Evolutionary conservation across 2,329 filamentous ascomycete species (phyloP), one percentile per base, ranked within the genome.

Genomic region (Calcarisporium arbuscula): DNA sequence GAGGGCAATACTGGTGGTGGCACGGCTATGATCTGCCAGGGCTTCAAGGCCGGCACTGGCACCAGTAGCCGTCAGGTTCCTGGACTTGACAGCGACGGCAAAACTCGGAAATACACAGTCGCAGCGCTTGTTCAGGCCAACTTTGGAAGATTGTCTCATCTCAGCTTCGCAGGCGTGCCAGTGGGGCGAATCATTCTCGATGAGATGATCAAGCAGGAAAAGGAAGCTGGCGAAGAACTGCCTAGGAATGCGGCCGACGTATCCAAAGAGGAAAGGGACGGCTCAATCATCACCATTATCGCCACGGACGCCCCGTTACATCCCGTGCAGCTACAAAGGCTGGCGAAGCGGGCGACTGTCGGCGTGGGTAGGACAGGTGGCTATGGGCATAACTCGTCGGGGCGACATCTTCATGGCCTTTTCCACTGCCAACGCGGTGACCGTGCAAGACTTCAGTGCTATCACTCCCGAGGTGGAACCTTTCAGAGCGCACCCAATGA

Each of bases 341-440:
- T 78, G 3, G 71, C 74, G 1, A 68, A 72, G 38, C 68, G 74
- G 23, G 73, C 73, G 3, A 74, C 74, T 0, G 66, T 77, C 2
- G 77, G 77, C 2, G 51, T 81, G 1, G 58, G 70, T 2, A 60
- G 67, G 35, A 73, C 76, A 1, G 76, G 76, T 6, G 72, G 74
- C 3, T 70, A 70, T 37, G 75, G 72, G 0, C 61, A 69, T 15
- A 79, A 77, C 43, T 63, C 62, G 16, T 76, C 72, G 0, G 16
- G 77, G 77, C 2, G 77, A 81, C 41, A 70, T 81, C 38, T 77
- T 80, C 48, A 60, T 81, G 8, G 75, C 76, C 2, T 71, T 81
- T 40, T 78, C 73, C 18, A 80, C 76, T 2, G 74, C 61, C 9
- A 74, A 69, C 36, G 52, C 59, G 23, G 53, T 72, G 5, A 28